phyloP scores from a whole-genome alignment of 306 rosid genomes.

The Vicia villosa region DNA sequence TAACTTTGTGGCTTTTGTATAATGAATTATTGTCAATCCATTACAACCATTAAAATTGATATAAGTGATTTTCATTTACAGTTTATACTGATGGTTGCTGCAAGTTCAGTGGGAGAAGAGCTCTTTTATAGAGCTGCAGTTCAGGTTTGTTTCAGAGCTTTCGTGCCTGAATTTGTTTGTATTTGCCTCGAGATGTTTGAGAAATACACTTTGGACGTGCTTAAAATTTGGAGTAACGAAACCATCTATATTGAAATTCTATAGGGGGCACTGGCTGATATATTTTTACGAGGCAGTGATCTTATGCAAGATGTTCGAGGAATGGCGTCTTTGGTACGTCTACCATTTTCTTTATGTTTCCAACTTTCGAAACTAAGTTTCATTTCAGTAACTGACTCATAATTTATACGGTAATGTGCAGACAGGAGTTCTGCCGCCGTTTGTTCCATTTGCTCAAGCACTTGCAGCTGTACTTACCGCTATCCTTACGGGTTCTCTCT shows the following conservation, averaged over 20 bases:
- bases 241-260: constrained; percentile 9
- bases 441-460: constrained; percentile 98
- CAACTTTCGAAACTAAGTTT: constrained; percentile 5
- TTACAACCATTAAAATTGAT: constrained; percentile 30
- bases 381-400: constrained; percentile 24
- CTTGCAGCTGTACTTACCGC: constrained; percentile 96
- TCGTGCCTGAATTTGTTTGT: constrained; percentile 18
- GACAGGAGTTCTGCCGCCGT: constrained; percentile 91
- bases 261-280: constrained; percentile 92
- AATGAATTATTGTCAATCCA: constrained; percentile 24
- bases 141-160: constrained; percentile 68
- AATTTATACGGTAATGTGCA: constrained; percentile 40
- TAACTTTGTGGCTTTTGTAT: constrained; percentile 19
- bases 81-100: constrained; percentile 92
- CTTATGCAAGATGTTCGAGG: constrained; percentile 75
- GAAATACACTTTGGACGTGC: constrained; percentile 11
- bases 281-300: constrained; percentile 81
- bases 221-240: background rate
- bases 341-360: constrained; percentile 5
- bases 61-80: constrained; percentile 37
- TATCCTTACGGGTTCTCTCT: constrained; percentile 84
- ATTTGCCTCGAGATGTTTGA: background rate
- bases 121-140: constrained; percentile 98
- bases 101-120: constrained; percentile 98
- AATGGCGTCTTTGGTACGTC: constrained; percentile 85